These are phyloP conservation scores for Quaeritorhiza haematococci DNA, from an alignment of 371 early-diverging fungal species.

Conservation along the genomic window DNA sequence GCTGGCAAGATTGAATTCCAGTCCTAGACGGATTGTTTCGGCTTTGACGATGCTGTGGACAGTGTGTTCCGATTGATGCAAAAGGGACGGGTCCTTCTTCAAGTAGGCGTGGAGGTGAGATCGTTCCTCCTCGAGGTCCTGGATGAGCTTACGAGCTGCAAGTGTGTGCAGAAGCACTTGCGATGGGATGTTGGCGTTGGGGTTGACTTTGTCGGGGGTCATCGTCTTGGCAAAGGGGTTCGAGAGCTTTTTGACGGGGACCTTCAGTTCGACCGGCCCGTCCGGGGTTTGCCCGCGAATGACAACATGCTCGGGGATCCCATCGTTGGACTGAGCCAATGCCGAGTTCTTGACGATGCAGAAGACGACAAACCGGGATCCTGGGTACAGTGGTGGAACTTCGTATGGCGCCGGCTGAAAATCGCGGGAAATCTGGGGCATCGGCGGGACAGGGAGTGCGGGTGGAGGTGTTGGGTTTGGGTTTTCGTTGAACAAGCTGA, in stretches of 20 bases:
- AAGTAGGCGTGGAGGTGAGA: slow-evolving; percentile 26
- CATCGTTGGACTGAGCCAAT: slow-evolving; percentile 1
- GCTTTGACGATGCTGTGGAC: neutral
- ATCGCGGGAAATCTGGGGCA: too few relatives aligned
- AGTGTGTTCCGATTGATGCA: too few relatives aligned
- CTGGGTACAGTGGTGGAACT: slow-evolving; percentile 37
- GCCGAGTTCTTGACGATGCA: slow-evolving; percentile 20
- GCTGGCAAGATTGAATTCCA: slow-evolving; percentile 16
- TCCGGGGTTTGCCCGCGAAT: slow-evolving; percentile 31
- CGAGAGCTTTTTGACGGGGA: slow-evolving; percentile 27
- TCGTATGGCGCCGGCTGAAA: slow-evolving; percentile 32
- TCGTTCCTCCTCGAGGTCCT: slow-evolving; percentile 34
- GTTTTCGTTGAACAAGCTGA: too few relatives aligned
- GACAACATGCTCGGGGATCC: slow-evolving; percentile 20
- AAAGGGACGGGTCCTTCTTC: slow-evolving; percentile 4
- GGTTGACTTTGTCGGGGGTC: too few relatives aligned
- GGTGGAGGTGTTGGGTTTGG: too few relatives aligned
- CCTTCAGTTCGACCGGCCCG: slow-evolving; percentile 37
- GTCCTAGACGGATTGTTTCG: slow-evolving; percentile 21
- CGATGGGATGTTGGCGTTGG: neutral
- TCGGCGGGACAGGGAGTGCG: too few relatives aligned
- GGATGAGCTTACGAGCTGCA: slow-evolving; percentile 39
- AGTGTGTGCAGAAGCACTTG: slow-evolving; percentile 35
- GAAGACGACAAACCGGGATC: slow-evolving; percentile 36
- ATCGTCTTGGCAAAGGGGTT: too few relatives aligned